A percentile compares a stretch with the other conserved stretches of the same genome.
phyloP scores from a whole-genome alignment of 177 flowering plant species.

The Vitis hybrid region DNA sequence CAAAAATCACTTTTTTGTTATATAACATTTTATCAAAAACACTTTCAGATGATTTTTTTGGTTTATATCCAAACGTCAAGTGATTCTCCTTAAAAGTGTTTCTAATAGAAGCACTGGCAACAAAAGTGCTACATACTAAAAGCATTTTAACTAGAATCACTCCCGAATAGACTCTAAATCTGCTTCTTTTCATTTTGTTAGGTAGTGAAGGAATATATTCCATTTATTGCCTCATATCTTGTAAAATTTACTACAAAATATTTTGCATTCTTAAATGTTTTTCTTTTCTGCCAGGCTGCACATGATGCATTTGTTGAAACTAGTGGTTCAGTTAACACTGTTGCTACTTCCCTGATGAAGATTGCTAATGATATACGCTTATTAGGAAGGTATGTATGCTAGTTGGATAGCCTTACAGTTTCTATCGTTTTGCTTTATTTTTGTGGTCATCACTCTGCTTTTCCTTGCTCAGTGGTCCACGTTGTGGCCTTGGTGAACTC shows the following conservation, averaged over 20 bases:
- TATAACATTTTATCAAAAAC: too few species aligned
- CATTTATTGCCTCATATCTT: neutral
- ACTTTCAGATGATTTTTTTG: too few species aligned
- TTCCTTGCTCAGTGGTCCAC: constrained; percentile 78
- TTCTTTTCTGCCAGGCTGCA: constrained; percentile 65
- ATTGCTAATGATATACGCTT: constrained; percentile 92
- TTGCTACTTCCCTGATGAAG: constrained; percentile 89
- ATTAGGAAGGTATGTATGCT: constrained; percentile 69
- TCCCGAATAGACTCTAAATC: too few species aligned
- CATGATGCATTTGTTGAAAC: constrained; percentile 98
- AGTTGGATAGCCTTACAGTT: neutral
- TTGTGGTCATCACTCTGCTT: constrained; percentile 11
- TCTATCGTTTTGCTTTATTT: neutral
- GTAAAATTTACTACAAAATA: neutral
- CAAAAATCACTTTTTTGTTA: too few species aligned
- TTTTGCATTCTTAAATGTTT: constrained; percentile 10
- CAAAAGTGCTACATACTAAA: too few species aligned
- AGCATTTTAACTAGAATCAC: too few species aligned
- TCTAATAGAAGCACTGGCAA: too few species aligned
- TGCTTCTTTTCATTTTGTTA: neutral
- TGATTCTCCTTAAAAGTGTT: too few species aligned
- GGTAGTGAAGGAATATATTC: constrained; percentile 3
- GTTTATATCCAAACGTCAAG: too few species aligned
- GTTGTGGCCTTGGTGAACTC: constrained; percentile 98
- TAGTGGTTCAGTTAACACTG: constrained; percentile 90